Percentiles rank a stretch among this genome's conserved stretches.
Evolutionary conservation across 2,329 filamentous ascomycete species (phyloP).

Genomic region (Fusarium bactridioides): DNA sequence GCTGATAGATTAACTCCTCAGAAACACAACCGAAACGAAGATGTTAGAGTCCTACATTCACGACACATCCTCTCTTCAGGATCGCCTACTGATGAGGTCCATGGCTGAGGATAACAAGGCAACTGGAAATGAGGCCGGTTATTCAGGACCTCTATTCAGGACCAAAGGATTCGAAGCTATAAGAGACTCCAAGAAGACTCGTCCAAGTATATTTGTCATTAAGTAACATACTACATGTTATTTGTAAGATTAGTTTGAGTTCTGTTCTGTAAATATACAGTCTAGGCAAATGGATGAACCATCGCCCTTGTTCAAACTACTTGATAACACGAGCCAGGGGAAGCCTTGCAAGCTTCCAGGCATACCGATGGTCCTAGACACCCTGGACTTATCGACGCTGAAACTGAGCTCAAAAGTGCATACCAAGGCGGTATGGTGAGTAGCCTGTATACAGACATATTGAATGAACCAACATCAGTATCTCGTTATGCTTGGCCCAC

Average conservation of each 20-base stretch:
- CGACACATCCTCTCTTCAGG: constrained; percentile 2
- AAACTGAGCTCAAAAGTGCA: not conserved
- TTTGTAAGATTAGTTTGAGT: not conserved
- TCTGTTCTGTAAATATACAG: not conserved
- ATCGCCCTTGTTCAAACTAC: not conserved
- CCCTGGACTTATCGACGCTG: not conserved
- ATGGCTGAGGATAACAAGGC: not conserved
- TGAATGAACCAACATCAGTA: not conserved
- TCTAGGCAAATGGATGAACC: not conserved
- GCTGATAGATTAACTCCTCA: not conserved
- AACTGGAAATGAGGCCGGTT: not conserved
- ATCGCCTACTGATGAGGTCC: constrained; percentile 6
- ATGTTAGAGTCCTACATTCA: constrained; percentile 4
- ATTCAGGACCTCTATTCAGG: not conserved
- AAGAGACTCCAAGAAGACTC: not conserved
- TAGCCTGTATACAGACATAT: not conserved
- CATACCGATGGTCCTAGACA: not conserved
- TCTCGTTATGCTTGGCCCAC: not conserved
- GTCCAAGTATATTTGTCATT: accelerated
- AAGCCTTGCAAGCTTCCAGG: not conserved
- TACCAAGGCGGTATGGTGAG: not conserved
- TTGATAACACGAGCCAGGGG: not conserved
- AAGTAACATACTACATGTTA: not conserved
- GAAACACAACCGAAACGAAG: not conserved
- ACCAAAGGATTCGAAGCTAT: not conserved